Conservation (phyloP, 2,329 filamentous ascomycete genomes). For the Colletotrichum higginsianum region DNA sequence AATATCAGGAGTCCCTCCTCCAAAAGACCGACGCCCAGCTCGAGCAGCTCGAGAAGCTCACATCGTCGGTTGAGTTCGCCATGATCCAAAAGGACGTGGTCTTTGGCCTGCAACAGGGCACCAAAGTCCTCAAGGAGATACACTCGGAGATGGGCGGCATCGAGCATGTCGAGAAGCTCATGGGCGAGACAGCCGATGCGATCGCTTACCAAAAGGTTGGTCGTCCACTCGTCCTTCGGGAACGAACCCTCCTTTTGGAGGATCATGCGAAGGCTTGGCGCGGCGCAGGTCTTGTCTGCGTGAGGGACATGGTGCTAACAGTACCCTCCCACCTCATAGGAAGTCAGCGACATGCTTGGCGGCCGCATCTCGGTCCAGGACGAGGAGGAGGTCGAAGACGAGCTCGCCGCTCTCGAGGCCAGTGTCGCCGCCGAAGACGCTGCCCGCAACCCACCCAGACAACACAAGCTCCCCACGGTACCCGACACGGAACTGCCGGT, state of each 20-base stretch:
- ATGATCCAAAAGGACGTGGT: constrained; percentile 97
- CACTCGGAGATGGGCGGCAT: constrained; percentile 96
- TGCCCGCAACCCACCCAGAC: constrained; percentile 31
- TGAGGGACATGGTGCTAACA: constrained; percentile 10
- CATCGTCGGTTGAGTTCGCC: constrained; percentile 92
- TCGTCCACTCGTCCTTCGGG: constrained; percentile 45
- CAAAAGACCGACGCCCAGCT: constrained; percentile 93
- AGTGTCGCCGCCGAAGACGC: constrained; percentile 38
- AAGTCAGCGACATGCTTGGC: constrained; percentile 92
- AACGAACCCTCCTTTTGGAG: too few relatives aligned
- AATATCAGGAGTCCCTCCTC: constrained; percentile 94
- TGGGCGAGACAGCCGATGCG: constrained; percentile 93
- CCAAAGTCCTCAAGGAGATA: constrained; percentile 89
- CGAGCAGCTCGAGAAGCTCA: constrained; percentile 92
- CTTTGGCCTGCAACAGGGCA: constrained; percentile 93
- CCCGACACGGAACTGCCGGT: constrained; percentile 53
- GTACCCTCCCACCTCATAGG: constrained; percentile 64
- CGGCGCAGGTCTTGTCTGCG: neutral
- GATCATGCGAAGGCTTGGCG: neutral
- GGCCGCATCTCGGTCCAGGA: constrained; percentile 93
- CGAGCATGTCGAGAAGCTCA: constrained; percentile 93
- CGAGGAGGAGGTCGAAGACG: constrained; percentile 98
- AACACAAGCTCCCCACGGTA: constrained; percentile 47
- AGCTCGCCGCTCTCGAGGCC: constrained; percentile 84
- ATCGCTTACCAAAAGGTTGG: constrained; percentile 88